Percentiles rank a stretch among this genome's conserved stretches.
Evolutionary conservation across 495 filamentous ascomycete species (phyloP).

Genomic region (Hyaloscypha variabilis): DNA sequence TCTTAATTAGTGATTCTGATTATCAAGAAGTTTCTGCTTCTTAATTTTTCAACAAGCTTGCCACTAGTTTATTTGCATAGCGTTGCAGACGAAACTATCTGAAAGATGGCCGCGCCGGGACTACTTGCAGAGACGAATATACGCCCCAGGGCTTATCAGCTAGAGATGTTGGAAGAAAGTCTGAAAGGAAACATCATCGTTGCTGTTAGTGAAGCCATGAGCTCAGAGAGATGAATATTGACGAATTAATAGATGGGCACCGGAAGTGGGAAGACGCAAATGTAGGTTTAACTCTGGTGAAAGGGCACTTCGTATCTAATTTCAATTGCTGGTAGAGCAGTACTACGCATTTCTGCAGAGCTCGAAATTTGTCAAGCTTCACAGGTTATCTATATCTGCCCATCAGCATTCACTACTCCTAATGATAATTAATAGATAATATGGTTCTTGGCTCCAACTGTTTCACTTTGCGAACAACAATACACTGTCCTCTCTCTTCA

Average conservation of each 20-base stretch:
- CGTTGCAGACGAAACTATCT: not conserved
- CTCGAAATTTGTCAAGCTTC: slow-evolving; percentile 9
- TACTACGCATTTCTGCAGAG: slow-evolving; percentile 12
- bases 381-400: slow-evolving; percentile 3
- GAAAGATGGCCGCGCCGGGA: not conserved
- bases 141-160: slow-evolving; percentile 9
- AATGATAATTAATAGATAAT: slow-evolving; percentile 52
- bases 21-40: not conserved
- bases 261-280: slow-evolving; percentile 16
- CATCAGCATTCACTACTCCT: not conserved
- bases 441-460: slow-evolving; percentile 85
- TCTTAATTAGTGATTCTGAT: not conserved
- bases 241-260: slow-evolving; percentile 15
- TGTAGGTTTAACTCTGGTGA: slow-evolving; percentile 5
- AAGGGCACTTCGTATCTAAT: not conserved
- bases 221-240: not conserved
- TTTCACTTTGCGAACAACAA: slow-evolving; percentile 75
- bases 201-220: slow-evolving; percentile 1
- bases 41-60: not conserved
- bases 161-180: slow-evolving; percentile 21
- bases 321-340: slow-evolving; percentile 4
- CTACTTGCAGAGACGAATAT: slow-evolving; percentile 1
- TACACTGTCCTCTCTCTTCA: slow-evolving; percentile 59
- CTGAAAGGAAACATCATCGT: slow-evolving; percentile 18
- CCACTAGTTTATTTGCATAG: not conserved